Conservation (phyloP, 768 basidiomycete genomes). For the Phanerochaete carnosa region DNA sequence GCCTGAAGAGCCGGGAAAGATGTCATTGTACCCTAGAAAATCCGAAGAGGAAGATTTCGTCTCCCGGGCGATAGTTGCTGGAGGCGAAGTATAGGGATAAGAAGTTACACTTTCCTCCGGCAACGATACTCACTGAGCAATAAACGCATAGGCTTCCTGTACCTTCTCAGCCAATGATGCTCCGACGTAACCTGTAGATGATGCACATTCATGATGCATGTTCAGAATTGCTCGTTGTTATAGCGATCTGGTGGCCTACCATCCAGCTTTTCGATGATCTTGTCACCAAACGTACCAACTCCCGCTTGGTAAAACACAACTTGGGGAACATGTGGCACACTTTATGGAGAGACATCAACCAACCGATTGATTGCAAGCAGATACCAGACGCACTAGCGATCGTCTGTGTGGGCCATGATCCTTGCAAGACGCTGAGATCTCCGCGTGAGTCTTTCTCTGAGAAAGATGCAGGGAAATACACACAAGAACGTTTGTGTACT, state of each 20-base stretch:
- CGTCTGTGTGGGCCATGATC: slow-evolving; percentile 28
- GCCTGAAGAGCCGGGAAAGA: not conserved
- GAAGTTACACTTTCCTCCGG: not conserved
- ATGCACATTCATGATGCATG: not conserved
- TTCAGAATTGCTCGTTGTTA: not conserved
- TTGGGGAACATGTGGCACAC: slow-evolving; percentile 23
- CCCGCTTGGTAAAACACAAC: slow-evolving; percentile 32
- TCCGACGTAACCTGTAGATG: slow-evolving; percentile 55
- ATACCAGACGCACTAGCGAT: slow-evolving; percentile 21
- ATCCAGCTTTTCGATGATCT: slow-evolving; percentile 59
- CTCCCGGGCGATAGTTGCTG: slow-evolving; percentile 69
- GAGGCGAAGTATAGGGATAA: no score
- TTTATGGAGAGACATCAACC: not conserved
- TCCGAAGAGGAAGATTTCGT: slow-evolving; percentile 73
- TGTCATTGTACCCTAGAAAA: slow-evolving; percentile 61
- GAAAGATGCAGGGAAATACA: not conserved
- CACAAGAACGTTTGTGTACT: slow-evolving; percentile 31
- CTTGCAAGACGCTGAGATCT: slow-evolving; percentile 26
- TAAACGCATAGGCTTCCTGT: slow-evolving; percentile 77
- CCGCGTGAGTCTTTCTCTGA: not conserved
- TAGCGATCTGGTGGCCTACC: slow-evolving; percentile 34
- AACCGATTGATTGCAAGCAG: not conserved
- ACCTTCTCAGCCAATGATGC: slow-evolving; percentile 65
- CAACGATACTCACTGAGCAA: slow-evolving; percentile 58
- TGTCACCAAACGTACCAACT: slow-evolving; percentile 52